Base-by-base conservation (phyloP, 1,284 basidiomycete genomes). In the Cutaneotrichosporon spelunceum region DNA sequence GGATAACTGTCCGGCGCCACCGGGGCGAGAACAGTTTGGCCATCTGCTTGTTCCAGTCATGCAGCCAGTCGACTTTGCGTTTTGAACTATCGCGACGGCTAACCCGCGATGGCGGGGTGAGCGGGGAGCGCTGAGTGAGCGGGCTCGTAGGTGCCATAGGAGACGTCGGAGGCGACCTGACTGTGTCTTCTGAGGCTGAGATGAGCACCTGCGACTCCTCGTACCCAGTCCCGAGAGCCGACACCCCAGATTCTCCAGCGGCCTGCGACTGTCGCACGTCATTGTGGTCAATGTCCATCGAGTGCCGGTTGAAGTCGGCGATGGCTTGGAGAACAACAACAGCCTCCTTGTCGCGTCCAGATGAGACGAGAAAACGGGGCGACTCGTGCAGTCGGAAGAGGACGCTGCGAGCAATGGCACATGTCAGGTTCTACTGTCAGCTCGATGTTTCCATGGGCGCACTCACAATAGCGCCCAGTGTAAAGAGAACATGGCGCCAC, bases 311-410 rank as follows among this genome's bases (percentile, higher is more conserved):
- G 79, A 88, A 93, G 45, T 83, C 83, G 2, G 89, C 90, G 49
- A 97, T 96, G 65, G 88, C 80, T 67, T 88, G 86, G 0, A 97
- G 82, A 2, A 87, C 87, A 64, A 89, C 84, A 45, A 93, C 79
- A 0, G 93, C 93, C 71, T 95, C 92, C 57, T 86, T 84, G 30
- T 84, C 85, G 33, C 91, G 84, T 10, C 91, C 91, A 0, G 88
- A 87, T 49, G 91, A 86, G 13, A 93, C 91, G 59, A 97, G 87
- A 71, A 87, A 95, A 36, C 92, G 86, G 10, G 95, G 93, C 0
- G 92, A 95, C 79, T 99, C 95, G 74, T 95, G 88, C 19, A 99
- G 81, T 10, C 86, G 85, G 83, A 98, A 96, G 76, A 97, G 88
- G 10, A 90, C 81, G 65, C 95, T 90, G 19, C 94, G 88, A 3